Evolutionary conservation across 2,329 filamentous ascomycete species (phyloP).

Genomic region (Albophoma yamanashiensis): DNA sequence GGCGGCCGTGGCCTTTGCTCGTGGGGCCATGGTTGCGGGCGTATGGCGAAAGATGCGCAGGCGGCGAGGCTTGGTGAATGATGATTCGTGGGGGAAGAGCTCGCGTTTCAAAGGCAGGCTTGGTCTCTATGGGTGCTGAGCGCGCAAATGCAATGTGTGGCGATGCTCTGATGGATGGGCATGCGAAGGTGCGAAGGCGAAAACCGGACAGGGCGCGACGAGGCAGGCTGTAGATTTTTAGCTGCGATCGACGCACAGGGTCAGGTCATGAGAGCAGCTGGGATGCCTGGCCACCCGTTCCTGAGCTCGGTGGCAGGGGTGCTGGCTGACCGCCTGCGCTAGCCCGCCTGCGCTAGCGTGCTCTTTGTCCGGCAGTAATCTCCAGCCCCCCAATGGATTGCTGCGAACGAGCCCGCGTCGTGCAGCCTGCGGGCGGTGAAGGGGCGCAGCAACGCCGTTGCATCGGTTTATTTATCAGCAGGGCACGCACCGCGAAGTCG

Average conservation of each 20-base stretch:
- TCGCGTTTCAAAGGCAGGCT: not conserved
- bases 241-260: not conserved
- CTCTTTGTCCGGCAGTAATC: conserved; percentile 3
- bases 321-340: not conserved
- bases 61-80: not conserved
- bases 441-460: not conserved
- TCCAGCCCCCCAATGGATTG: conserved; percentile 1
- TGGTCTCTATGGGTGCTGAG: not conserved
- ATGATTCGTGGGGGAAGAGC: not conserved
- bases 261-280: not conserved
- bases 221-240: not conserved
- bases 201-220: not conserved
- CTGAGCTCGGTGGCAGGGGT: not conserved
- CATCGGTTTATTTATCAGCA: too few species aligned
- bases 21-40: conserved; percentile 19
- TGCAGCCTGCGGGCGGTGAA: not conserved
- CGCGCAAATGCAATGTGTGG: not conserved
- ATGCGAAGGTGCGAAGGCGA: not conserved
- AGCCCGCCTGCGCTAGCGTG: not conserved
- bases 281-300: not conserved
- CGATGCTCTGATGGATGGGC: not conserved
- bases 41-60: not conserved
- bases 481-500: too few species aligned
- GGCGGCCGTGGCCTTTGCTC: conserved; percentile 14
- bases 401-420: not conserved